phyloP scores from a whole-genome alignment of 257 asterid species.

The Leonotis leonurus region DNA sequence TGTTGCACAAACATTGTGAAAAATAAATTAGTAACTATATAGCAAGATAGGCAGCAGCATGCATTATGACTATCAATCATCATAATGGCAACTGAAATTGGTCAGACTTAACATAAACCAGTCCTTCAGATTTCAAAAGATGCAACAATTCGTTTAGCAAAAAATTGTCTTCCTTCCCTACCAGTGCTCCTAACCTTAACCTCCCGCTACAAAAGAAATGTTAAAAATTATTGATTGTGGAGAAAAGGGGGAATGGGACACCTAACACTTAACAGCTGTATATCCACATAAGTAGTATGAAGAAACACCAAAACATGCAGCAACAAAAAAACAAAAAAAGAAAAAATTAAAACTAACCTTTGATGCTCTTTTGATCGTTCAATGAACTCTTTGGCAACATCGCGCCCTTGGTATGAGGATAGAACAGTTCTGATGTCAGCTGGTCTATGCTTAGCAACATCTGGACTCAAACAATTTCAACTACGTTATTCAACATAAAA shows the following conservation, averaged over 20 bases:
- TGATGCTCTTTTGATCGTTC: constrained; percentile 75
- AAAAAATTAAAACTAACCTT: constrained; percentile 27
- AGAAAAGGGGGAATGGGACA: background rate
- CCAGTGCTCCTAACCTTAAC: background rate
- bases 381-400: constrained; percentile 80
- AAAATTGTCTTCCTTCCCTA: background rate
- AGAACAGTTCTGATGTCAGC: constrained; percentile 75
- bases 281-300: background rate
- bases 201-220: background rate
- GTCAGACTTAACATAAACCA: background rate
- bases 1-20: background rate
- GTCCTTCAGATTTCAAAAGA: too few relatives aligned
- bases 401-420: constrained; percentile 82
- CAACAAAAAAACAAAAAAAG: too few relatives aligned
- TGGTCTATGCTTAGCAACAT: constrained; percentile 72
- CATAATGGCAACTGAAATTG: background rate
- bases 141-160: too few relatives aligned
- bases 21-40: background rate
- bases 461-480: constrained; percentile 36
- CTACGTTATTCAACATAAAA: background rate
- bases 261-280: background rate
- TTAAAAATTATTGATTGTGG: background rate
- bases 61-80: background rate
- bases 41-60: background rate
- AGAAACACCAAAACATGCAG: background rate